Conservation (phyloP, 2,329 filamentous ascomycete genomes). For the Aspergillus persii region DNA sequence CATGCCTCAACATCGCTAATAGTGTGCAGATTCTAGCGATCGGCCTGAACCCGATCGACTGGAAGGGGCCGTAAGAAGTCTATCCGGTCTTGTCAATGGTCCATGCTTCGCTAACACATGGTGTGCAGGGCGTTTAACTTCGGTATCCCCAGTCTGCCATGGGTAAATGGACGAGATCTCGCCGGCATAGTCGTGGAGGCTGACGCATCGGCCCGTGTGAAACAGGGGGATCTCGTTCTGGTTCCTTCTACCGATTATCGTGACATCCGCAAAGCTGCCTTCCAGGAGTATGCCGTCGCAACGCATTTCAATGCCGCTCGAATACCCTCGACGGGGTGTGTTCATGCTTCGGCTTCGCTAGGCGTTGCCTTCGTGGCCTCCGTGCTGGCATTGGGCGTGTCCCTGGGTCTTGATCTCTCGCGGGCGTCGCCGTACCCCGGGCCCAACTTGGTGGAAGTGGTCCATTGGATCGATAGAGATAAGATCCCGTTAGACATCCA, state of each 20-base stretch:
- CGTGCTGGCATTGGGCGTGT: slow-evolving; percentile 64
- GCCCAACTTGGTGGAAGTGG: slow-evolving; percentile 57
- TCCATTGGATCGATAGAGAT: slow-evolving; percentile 48
- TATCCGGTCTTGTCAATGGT: neutral
- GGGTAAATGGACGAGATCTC: slow-evolving; percentile 68
- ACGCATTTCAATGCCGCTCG: slow-evolving; percentile 64
- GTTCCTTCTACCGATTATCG: slow-evolving; percentile 74
- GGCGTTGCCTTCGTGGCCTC: slow-evolving; percentile 73
- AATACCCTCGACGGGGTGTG: slow-evolving; percentile 54
- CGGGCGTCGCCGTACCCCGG: slow-evolving; percentile 43
- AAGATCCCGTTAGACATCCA: slow-evolving; percentile 60
- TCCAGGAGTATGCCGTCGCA: slow-evolving; percentile 67
- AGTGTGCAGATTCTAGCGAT: slow-evolving; percentile 52
- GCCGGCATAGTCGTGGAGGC: slow-evolving; percentile 60
- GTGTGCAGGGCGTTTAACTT: slow-evolving; percentile 64
- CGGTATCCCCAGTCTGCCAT: slow-evolving; percentile 65
- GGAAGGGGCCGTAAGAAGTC: slow-evolving; percentile 59
- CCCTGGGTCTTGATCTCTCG: slow-evolving; percentile 65
- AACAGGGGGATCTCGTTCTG: slow-evolving; percentile 56
- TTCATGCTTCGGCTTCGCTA: slow-evolving; percentile 59
- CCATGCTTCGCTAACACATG: neutral
- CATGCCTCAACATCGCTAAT: neutral
- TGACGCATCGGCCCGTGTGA: slow-evolving; percentile 49
- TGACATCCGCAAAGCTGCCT: slow-evolving; percentile 68
- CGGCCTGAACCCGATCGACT: slow-evolving; percentile 74